These are phyloP conservation scores for Lasiodiplodia sp. DNA, from an alignment of 2,329 filamentous ascomycete genomes.

Conservation along the genomic window DNA sequence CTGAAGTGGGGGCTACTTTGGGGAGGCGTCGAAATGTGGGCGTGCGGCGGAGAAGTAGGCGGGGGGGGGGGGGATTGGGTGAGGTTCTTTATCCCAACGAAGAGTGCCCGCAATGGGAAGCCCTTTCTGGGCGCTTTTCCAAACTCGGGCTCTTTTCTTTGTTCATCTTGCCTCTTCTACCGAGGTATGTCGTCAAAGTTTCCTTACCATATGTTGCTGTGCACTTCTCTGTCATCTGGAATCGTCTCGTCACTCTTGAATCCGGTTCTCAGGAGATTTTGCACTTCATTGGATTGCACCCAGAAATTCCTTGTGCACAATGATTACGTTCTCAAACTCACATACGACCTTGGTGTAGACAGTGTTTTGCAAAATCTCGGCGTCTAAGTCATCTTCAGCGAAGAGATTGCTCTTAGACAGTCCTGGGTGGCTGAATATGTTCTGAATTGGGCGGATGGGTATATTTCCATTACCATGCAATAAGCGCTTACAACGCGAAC, in stretches of 20 bases:
- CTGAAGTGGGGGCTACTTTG: neutral
- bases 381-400: neutral
- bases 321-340: neutral
- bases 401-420: neutral
- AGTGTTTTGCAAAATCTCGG: neutral
- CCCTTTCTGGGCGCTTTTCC: too few species aligned
- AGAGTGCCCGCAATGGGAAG: too few species aligned
- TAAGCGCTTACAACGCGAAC: slow-evolving; percentile 77
- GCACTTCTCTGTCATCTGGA: too few species aligned
- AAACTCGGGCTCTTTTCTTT: too few species aligned
- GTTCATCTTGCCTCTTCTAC: too few species aligned
- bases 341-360: neutral
- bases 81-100: too few species aligned
- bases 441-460: slow-evolving; percentile 7
- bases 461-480: slow-evolving; percentile 10
- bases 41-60: neutral
- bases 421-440: neutral
- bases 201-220: too few species aligned
- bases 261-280: neutral
- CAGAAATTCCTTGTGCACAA: neutral
- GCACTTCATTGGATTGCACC: neutral
- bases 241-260: neutral
- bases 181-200: too few species aligned
- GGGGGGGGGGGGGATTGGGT: too few species aligned
- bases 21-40: neutral